Conservation (phyloP, 2,329 filamentous ascomycete genomes). For the Emericellopsis atlantica region DNA sequence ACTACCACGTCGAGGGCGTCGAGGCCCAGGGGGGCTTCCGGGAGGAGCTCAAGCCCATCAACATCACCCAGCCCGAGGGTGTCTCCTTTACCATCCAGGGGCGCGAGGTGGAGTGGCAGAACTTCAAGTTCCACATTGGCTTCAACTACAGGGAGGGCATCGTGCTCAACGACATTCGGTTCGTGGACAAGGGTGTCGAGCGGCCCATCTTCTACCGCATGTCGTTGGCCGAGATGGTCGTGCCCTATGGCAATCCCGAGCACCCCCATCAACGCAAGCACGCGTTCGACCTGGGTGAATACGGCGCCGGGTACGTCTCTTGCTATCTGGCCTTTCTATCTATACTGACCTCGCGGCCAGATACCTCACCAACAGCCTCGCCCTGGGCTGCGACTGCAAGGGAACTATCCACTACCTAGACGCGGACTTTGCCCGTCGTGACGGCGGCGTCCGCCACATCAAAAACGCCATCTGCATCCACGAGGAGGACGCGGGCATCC, state of each 20-base stretch:
- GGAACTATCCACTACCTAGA: constrained; percentile 87
- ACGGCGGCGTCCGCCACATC: constrained; percentile 65
- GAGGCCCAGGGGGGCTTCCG: constrained; percentile 65
- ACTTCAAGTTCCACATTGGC: constrained; percentile 84
- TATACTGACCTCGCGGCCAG: too few relatives aligned
- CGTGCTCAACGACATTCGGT: constrained; percentile 80
- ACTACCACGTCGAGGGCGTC: constrained; percentile 67
- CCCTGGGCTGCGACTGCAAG: constrained; percentile 76
- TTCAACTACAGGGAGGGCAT: constrained; percentile 94
- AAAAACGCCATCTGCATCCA: constrained; percentile 95
- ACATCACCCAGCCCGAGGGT: constrained; percentile 79
- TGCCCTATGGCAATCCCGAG: constrained; percentile 75
- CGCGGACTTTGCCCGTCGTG: constrained; percentile 68
- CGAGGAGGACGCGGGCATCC: constrained; percentile 81
- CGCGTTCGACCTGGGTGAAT: constrained; percentile 71
- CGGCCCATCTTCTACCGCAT: constrained; percentile 80
- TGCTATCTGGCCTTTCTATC: too few relatives aligned
- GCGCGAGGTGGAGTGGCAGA: constrained; percentile 73
- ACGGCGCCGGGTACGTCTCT: constrained; percentile 46
- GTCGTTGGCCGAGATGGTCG: constrained; percentile 87
- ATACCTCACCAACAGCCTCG: constrained; percentile 71
- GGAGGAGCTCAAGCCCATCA: constrained; percentile 70
- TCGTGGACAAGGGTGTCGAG: constrained; percentile 68
- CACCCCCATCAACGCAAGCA: constrained; percentile 72
- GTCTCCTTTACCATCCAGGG: constrained; percentile 74